These are phyloP conservation scores for Cinnamomum micranthum DNA, from an alignment of 164 flowering plant species.

Conservation along the genomic window DNA sequence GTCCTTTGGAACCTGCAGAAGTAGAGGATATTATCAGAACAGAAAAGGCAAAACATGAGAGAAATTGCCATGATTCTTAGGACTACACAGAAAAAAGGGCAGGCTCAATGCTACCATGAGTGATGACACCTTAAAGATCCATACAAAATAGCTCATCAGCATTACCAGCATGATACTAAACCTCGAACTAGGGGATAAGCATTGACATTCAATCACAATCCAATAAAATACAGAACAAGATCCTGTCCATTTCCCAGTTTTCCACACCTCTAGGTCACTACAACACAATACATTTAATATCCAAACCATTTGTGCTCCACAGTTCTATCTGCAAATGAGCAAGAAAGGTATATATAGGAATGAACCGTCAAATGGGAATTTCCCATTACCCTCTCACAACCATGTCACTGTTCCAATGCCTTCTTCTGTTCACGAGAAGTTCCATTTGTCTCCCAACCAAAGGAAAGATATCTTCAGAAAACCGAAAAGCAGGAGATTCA, in stretches of 20 bases:
- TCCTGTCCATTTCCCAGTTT: not conserved
- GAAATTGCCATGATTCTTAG: not conserved
- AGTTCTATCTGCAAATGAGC: not conserved
- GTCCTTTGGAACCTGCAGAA: slow-evolving; percentile 83
- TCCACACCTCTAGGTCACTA: not conserved
- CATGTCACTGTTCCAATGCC: no score
- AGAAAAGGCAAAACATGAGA: not conserved
- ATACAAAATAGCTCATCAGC: not conserved
- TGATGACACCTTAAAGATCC: not conserved
- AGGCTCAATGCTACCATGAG: not conserved
- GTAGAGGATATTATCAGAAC: not conserved
- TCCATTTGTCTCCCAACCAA: not conserved
- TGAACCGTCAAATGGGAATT: no score
- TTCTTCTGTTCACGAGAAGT: not conserved
- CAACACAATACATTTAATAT: not conserved
- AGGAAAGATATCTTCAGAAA: not conserved
- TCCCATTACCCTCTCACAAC: no score
- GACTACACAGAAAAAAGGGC: not conserved
- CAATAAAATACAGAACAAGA: no score
- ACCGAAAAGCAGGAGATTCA: no score
- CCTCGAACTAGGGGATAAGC: not conserved
- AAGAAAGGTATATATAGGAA: not conserved
- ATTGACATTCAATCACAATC: no score
- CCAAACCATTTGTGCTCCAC: not conserved
- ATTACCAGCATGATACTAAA: not conserved